These are phyloP conservation scores for Thermothelomyces thermophilus DNA, from an alignment of 2,329 filamentous ascomycete genomes.

Conservation along the genomic window DNA sequence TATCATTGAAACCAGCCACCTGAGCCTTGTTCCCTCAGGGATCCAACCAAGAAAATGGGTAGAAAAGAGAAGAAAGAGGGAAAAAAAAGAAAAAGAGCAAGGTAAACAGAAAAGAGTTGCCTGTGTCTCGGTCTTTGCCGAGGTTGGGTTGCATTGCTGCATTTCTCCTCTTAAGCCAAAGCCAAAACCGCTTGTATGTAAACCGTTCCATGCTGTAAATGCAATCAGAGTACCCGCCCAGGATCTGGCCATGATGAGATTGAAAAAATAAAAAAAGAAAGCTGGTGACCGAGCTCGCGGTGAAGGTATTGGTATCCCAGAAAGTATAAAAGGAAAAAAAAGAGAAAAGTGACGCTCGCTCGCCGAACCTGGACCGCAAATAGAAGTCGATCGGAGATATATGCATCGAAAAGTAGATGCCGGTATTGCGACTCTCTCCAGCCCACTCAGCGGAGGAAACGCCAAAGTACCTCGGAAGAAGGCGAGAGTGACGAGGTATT, in stretches of 20 bases:
- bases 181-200: conserved; percentile 39
- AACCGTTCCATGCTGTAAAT: conserved; percentile 45
- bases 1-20: conserved; percentile 37
- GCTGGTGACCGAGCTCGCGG: conserved; percentile 45
- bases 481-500: conserved; percentile 17
- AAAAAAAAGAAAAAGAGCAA: conserved; percentile 27
- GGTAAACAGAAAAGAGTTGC: conserved; percentile 21
- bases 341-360: conserved; percentile 36
- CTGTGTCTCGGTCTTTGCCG: conserved; percentile 24
- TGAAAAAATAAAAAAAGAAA: conserved; percentile 32
- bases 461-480: conserved; percentile 30
- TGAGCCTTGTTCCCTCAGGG: conserved; percentile 31
- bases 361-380: conserved; percentile 30
- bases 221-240: conserved; percentile 45
- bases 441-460: conserved; percentile 21
- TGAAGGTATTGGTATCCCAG: conserved; percentile 37
- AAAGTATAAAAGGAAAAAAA: conserved; percentile 17
- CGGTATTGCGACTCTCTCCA: conserved; percentile 27
- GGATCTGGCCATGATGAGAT: conserved; percentile 49
- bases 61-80: too few relatives aligned
- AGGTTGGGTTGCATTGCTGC: conserved; percentile 53
- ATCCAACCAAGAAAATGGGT: conserved; percentile 22
- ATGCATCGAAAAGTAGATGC: conserved; percentile 24
- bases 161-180: conserved; percentile 48
- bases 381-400: conserved; percentile 22